Evolutionary conservation across 495 filamentous ascomycete genomes (phyloP), one percentile per base, ranked within the genome.

Genomic region (Chaetomium cochliodes): DNA sequence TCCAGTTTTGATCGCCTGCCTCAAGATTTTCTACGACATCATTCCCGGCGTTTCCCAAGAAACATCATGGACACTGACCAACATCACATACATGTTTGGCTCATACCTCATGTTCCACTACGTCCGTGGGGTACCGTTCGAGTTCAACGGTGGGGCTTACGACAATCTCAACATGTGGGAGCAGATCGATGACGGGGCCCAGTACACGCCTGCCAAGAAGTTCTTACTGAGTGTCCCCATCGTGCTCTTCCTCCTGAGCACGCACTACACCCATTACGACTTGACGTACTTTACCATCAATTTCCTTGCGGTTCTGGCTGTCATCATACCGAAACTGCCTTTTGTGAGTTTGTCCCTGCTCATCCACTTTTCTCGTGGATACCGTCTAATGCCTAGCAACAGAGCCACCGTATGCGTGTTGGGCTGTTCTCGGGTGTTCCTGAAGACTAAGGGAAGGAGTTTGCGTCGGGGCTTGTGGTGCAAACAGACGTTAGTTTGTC

Each of bases 111-210:
- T 98, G 94, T 98, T 98, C 77, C 94, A 98, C 80, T 96, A 88
- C 82, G 94, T 98, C 70, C 92, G 92, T 73, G 94, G 94, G 74
- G 92, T 98, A 58, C 94, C 94, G 18, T 98, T 98, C 78, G 94
- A 98, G 73, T 98, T 98, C 84, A 97, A 98, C 75, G 88, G 92
- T n/a, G 94, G 94, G 56, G 94, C 94, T 64, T 98, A 97, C 81
- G 94, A 98, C 78, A 97, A 98, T 74, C 84, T 98, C 68, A 98
- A 97, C 79, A 97, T 98, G 93, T 98, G 94, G 94, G 94, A 98
- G 81, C 94, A 98, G 81, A 98, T 98, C 74, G 94, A 98, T 80
- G 94, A 98, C 71, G 94, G 94, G 33, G 94, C 94, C 76, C 94
- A 98, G 74, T 98, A 97, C 80, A 98, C 94, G 6, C 94, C 94